A percentile compares a stretch with the other conserved stretches of the same genome.
phyloP scores from a whole-genome alignment of 768 basidiomycete genomes.

The Pisolithus sp. region DNA sequence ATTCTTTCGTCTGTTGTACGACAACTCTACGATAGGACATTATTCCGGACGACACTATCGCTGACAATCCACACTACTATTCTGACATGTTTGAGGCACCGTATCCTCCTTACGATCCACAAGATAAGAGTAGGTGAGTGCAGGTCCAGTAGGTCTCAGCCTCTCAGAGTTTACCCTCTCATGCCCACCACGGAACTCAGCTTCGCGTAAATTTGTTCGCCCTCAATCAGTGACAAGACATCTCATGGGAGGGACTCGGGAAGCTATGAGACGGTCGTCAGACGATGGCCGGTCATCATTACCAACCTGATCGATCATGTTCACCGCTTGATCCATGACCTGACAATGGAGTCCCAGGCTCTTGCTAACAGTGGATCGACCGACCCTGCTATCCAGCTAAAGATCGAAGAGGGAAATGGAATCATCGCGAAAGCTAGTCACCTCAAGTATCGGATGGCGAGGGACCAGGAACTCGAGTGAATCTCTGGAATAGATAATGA shows the following conservation, averaged over 20 bases:
- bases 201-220: not conserved
- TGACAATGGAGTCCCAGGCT: conserved; percentile 34
- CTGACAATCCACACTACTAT: not conserved
- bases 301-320: conserved; percentile 69
- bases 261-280: conserved; percentile 55
- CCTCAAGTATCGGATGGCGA: conserved; percentile 80
- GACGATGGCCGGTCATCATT: conserved; percentile 73
- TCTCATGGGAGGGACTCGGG: not conserved
- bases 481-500: conserved; percentile 28
- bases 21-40: too few relatives aligned
- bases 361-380: conserved; percentile 20
- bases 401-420: conserved; percentile 61
- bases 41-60: not conserved
- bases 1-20: too few relatives aligned
- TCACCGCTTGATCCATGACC: conserved; percentile 53
- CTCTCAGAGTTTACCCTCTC: not conserved
- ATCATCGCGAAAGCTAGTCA: conserved; percentile 65
- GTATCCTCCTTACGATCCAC: conserved; percentile 68
- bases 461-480: conserved; percentile 63
- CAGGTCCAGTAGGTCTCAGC: not conserved
- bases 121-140: conserved; percentile 55
- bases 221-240: not conserved
- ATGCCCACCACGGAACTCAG: not conserved
- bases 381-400: conserved; percentile 5
- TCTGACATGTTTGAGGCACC: conserved; percentile 42